Evolutionary conservation across 164 flowering plant species (phyloP).

Genomic region (Annona squamosa): DNA sequence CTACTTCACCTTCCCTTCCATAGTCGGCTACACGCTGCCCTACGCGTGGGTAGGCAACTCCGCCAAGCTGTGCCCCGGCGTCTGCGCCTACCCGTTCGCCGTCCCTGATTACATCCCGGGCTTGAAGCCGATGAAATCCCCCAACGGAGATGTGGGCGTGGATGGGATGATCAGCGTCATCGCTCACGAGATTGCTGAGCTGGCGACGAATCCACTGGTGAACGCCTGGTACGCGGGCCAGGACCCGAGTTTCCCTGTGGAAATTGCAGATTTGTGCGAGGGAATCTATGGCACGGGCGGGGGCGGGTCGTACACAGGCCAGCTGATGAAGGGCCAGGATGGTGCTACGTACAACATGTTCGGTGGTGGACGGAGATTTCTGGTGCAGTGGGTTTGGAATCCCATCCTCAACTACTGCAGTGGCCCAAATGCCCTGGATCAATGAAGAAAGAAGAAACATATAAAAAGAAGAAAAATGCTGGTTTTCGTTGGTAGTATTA

Average conservation of each 20-base stretch:
- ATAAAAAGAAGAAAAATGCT: not conserved
- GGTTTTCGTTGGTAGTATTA: not conserved
- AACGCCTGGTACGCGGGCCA: slow-evolving; percentile 96
- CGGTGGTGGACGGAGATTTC: slow-evolving; percentile 64
- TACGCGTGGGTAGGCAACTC: slow-evolving; percentile 98
- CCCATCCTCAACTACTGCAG: slow-evolving; percentile 63
- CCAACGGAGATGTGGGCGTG: slow-evolving; percentile 78
- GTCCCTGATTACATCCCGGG: slow-evolving; percentile 70
- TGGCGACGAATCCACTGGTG: slow-evolving; percentile 81
- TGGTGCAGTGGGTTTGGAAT: slow-evolving; percentile 97
- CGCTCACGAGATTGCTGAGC: slow-evolving; percentile 89
- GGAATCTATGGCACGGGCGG: slow-evolving; percentile 83
- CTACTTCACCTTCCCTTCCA: slow-evolving; percentile 89
- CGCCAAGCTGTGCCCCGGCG: slow-evolving; percentile 62
- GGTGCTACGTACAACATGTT: slow-evolving; percentile 87
- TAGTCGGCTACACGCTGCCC: slow-evolving; percentile 68
- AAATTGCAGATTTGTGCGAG: slow-evolving; percentile 88
- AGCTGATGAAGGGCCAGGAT: slow-evolving; percentile 47
- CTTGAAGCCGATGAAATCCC: slow-evolving; percentile 55
- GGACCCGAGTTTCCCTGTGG: slow-evolving; percentile 74
- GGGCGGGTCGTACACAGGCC: slow-evolving; percentile 87
- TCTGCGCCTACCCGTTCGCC: slow-evolving; percentile 72
- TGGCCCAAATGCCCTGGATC: slow-evolving; percentile 95
- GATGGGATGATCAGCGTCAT: slow-evolving; percentile 85
- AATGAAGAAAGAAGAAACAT: slow-evolving; percentile 8